phyloP scores from a whole-genome alignment of 345 rosid species.

The Melaleuca quinquenervia region DNA sequence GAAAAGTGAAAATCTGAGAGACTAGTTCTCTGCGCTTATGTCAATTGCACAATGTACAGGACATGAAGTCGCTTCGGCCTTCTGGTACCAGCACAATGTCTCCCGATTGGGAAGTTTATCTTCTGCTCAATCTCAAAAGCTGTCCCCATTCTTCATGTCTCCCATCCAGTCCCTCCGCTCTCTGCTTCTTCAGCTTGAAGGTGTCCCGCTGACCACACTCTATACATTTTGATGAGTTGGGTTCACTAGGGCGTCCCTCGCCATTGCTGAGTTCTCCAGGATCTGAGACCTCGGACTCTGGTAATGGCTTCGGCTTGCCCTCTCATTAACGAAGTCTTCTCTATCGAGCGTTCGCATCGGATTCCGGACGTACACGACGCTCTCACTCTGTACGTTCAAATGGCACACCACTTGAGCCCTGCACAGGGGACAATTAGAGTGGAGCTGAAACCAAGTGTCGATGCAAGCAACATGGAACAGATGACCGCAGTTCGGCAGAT shows the following conservation, averaged over 20 bases:
- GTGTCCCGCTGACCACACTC: not conserved
- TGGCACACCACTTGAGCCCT: conserved; percentile 5
- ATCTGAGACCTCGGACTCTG: not conserved
- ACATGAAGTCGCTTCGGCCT: not conserved
- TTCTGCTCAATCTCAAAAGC: not conserved
- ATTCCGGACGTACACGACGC: not conserved
- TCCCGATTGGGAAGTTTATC: not conserved
- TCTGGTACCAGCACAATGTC: not conserved
- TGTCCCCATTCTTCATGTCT: not conserved
- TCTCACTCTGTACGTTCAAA: not conserved
- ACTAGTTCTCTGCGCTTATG: not conserved
- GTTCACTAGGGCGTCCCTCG: not conserved
- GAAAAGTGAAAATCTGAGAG: not conserved
- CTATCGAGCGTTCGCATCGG: conserved; percentile 5
- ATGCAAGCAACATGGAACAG: conserved; percentile 21
- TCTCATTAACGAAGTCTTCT: not conserved
- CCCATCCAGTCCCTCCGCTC: not conserved
- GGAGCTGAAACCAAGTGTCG: conserved; percentile 29
- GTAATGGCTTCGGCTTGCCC: not conserved
- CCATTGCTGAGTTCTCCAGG: not conserved
- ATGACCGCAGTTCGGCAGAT: conserved; percentile 22
- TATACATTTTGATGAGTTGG: not conserved
- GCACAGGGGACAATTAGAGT: conserved; percentile 26
- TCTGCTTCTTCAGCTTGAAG: not conserved
- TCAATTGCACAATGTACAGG: not conserved